Conservation (phyloP, 1,284 basidiomycete genomes). For the Cronartium quercuum region DNA sequence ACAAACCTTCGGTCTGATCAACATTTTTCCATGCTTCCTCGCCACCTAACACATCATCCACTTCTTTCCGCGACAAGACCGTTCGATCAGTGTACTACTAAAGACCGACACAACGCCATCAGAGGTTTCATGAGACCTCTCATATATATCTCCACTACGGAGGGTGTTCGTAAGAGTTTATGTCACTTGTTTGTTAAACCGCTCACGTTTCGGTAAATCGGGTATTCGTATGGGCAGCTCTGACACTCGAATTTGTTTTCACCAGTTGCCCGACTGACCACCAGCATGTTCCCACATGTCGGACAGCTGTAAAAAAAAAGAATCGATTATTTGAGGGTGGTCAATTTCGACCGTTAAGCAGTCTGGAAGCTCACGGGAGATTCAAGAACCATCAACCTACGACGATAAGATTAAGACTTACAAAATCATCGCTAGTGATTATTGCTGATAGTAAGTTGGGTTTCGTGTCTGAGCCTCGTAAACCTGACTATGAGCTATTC, state of each 20-base stretch:
- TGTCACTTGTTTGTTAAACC: conserved; percentile 11
- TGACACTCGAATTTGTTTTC: conserved; percentile 85
- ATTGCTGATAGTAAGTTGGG: background rate
- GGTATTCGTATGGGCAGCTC: conserved; percentile 91
- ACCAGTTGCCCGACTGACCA: conserved; percentile 59
- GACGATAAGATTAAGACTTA: background rate
- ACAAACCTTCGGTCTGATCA: conserved; percentile 72
- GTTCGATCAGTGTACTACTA: conserved; percentile 71
- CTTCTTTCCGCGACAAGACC: conserved; percentile 71
- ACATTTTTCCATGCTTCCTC: conserved; percentile 94
- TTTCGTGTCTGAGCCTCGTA: too few species aligned
- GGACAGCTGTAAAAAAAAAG: conserved; percentile 58
- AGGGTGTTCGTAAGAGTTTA: too few species aligned
- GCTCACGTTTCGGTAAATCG: conserved; percentile 68
- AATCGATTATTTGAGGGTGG: background rate
- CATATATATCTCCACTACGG: conserved; percentile 6
- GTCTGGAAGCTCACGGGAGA: too few species aligned
- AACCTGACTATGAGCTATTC: too few species aligned
- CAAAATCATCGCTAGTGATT: background rate
- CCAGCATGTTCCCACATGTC: conserved; percentile 83
- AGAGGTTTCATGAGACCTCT: conserved; percentile 31
- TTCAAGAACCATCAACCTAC: background rate
- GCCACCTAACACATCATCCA: conserved; percentile 89
- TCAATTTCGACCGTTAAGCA: background rate
- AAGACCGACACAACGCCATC: background rate